Conservation (phyloP, 2,329 filamentous ascomycete species). For the Lecanicillium sp. region DNA sequence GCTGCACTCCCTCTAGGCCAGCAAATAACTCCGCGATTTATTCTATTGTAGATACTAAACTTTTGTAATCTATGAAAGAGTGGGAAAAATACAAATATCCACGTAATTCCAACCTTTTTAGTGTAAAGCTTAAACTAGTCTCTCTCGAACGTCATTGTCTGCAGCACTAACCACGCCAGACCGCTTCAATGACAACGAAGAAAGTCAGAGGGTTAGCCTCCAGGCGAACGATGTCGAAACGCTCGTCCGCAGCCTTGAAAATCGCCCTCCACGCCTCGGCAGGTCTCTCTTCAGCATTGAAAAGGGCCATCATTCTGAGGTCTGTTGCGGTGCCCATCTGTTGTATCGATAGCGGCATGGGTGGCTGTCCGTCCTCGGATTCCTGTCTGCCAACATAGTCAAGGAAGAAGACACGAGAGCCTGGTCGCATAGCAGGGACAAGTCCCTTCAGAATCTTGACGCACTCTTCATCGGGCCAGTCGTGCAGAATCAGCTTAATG, state of each 20-base stretch:
- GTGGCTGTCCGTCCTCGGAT: slow-evolving; percentile 13
- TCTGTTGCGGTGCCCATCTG: slow-evolving; percentile 35
- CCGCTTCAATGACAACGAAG: slow-evolving; percentile 28
- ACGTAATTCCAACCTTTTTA: no score
- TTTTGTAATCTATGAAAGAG: no score
- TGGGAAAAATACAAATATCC: no score
- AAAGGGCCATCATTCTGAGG: slow-evolving; percentile 41
- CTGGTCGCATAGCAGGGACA: slow-evolving; percentile 34
- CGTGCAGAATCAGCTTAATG: slow-evolving; percentile 47
- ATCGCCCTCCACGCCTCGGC: slow-evolving; percentile 37
- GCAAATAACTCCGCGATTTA: no score
- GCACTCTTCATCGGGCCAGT: slow-evolving; percentile 41
- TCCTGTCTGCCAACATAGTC: slow-evolving; percentile 30
- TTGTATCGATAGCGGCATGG: slow-evolving; percentile 28
- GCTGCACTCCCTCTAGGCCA: no score
- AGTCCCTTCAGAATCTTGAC: slow-evolving; percentile 32
- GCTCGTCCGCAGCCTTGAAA: slow-evolving; percentile 35
- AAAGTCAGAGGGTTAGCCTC: slow-evolving; percentile 28
- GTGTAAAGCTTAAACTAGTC: no score
- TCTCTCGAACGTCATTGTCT: no score
- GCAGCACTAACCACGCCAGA: slow-evolving; percentile 27
- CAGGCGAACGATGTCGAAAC: slow-evolving; percentile 31
- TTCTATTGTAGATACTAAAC: no score
- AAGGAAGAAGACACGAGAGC: slow-evolving; percentile 29
- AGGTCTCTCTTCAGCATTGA: slow-evolving; percentile 39